A percentile compares a stretch with the other conserved stretches of the same genome.
Conservation (phyloP, 177 flowering plant genomes). For the Vitis hybrid region DNA sequence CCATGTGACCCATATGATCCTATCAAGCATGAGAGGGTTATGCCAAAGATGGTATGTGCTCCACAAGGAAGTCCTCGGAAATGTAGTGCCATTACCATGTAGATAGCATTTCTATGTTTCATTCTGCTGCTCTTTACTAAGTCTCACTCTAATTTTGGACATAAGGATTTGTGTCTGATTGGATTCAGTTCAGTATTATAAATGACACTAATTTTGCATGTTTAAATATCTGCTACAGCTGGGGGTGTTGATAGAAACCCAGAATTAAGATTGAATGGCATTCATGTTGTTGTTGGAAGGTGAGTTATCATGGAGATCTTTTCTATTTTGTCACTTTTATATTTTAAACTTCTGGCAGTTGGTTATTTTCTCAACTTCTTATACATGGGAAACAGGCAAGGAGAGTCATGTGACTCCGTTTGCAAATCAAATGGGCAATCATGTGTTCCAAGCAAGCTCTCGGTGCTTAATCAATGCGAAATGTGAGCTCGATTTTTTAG, state of each 20-base stretch:
- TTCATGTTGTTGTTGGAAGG: conserved; percentile 77
- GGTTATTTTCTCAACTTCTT: neutral
- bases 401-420: conserved; percentile 82
- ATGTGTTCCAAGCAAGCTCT: conserved; percentile 82
- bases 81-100: too few species aligned
- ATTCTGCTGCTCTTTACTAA: too few species aligned
- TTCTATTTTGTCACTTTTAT: neutral
- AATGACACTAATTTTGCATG: neutral
- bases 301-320: conserved; percentile 19
- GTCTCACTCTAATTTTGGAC: too few species aligned
- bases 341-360: neutral
- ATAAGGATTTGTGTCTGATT: neutral
- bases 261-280: conserved; percentile 73
- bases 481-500: conserved; percentile 46
- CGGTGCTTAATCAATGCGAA: conserved; percentile 82
- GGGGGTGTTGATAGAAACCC: conserved; percentile 37
- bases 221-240: conserved; percentile 20
- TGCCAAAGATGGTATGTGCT: too few species aligned
- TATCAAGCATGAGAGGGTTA: too few species aligned
- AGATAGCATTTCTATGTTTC: too few species aligned
- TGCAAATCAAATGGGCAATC: conserved; percentile 84
- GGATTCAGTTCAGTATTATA: neutral
- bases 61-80: too few species aligned
- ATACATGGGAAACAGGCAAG: conserved; percentile 54
- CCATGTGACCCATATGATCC: too few species aligned